Evolutionary conservation across 2,329 filamentous ascomycete genomes (phyloP).

Genomic region (Teratosphaeria viscida): DNA sequence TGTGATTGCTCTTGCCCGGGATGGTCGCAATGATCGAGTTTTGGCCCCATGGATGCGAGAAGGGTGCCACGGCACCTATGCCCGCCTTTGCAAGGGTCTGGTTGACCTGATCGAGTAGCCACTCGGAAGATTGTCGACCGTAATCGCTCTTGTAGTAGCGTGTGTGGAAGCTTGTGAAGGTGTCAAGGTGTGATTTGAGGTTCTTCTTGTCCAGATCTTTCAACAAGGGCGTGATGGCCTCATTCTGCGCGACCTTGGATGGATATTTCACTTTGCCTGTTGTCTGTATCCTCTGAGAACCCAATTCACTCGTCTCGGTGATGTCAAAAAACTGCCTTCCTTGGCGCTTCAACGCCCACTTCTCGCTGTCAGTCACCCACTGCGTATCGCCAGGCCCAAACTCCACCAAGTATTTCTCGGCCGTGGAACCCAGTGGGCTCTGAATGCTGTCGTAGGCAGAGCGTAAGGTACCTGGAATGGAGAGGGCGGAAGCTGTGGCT

Average conservation of each 20-base stretch:
- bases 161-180: constrained; percentile 68
- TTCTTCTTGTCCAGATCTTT: constrained; percentile 60
- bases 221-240: constrained; percentile 57
- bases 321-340: constrained; percentile 92
- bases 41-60: constrained; percentile 79
- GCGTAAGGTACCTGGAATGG: constrained; percentile 4
- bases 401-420: constrained; percentile 65
- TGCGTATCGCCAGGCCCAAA: constrained; percentile 68
- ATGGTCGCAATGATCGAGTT: constrained; percentile 86
- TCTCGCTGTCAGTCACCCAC: constrained; percentile 90
- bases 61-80: constrained; percentile 62
- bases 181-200: constrained; percentile 69
- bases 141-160: constrained; percentile 71
- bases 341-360: constrained; percentile 76
- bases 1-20: constrained; percentile 73
- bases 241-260: constrained; percentile 52
- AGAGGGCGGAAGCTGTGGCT: constrained; percentile 5
- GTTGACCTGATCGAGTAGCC: constrained; percentile 69
- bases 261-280: constrained; percentile 52
- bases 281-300: constrained; percentile 7
- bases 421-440: constrained; percentile 15
- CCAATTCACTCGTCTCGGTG: constrained; percentile 55
- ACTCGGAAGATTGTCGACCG: constrained; percentile 75
- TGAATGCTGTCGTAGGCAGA: constrained; percentile 9
- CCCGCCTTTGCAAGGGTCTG: constrained; percentile 61